Conservation (phyloP, 2,329 filamentous ascomycete species). For the Cercospora brassicicola region DNA sequence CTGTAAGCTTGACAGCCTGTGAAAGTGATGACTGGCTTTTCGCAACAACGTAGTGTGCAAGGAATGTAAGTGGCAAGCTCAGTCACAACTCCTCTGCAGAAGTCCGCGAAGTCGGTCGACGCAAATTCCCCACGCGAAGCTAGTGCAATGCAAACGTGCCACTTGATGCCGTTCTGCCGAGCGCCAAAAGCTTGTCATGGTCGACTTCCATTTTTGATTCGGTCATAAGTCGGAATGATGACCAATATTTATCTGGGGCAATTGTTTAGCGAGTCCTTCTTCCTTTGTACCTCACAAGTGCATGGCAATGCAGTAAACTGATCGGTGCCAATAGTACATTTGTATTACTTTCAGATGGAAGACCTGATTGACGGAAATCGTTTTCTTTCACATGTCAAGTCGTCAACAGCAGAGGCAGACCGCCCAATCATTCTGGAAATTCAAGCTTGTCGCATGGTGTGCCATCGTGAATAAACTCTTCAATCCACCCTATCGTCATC, state of each 20-base stretch:
- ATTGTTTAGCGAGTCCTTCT: neutral
- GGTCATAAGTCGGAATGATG: neutral
- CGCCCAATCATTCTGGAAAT: neutral
- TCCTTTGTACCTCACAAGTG: neutral
- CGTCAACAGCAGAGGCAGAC: neutral
- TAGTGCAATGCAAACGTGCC: constrained; percentile 8
- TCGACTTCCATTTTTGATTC: neutral
- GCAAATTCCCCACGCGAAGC: neutral
- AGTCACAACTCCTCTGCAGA: neutral
- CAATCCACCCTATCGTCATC: constrained; percentile 53
- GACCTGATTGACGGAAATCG: neutral
- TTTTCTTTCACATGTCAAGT: neutral
- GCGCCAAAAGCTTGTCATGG: constrained; percentile 1
- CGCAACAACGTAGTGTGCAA: neutral
- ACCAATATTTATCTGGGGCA: neutral
- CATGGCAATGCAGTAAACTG: neutral
- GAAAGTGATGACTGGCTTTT: neutral
- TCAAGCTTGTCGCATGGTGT: constrained; percentile 1
- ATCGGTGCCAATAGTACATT: neutral
- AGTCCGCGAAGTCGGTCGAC: neutral
- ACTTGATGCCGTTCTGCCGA: neutral
- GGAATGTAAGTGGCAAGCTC: neutral
- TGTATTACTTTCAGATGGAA: neutral
- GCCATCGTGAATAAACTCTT: constrained; percentile 46
- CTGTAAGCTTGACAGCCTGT: neutral